Base-by-base conservation (phyloP, 805 yeast species). In the baker's yeast (Saccharomyces cerevisiae) region DNA sequence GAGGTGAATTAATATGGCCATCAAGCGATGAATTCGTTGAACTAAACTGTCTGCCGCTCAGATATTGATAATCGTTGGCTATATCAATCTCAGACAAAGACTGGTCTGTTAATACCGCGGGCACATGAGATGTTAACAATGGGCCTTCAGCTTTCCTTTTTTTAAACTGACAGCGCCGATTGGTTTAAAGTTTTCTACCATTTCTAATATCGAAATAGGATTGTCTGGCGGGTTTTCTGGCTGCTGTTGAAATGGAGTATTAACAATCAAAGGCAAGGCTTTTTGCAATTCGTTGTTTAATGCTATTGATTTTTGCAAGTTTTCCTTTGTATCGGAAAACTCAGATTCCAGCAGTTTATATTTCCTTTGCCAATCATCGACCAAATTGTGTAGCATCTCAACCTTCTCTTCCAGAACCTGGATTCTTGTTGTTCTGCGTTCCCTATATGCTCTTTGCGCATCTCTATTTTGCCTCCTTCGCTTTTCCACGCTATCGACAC, bases 401-500 rank as follows among this genome's bases (percentile, higher is more conserved):
- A 68, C 66, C 10, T 61, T 53, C 14, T 78, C 81, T 67, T 89
- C 96, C 51, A 92, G 74, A 66, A 87, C 96, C 55, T 82, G 82
- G 4, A 89, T 91, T 51, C 92, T 73, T 36, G 87, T 86, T 13
- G 97, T 94, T 61, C 96, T 74, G 60, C 96, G 77, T 68, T 89
- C 95, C 59, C 97, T 74, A 73, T 89, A 88, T 1, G 97, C 95
- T 56, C 96, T 67, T 74, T 91, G 96, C 27, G 97, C 96, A 21
- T 94, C 96, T 56, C 97, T 75, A 67, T 90, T 90, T 69, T 87
- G 97, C 96, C 70, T 91, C 89, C 53, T 96, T 73, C 70, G 89
- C 87, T 22, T 88, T 82, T 88, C 84, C 11, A 36, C 43, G 24
- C 22, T 36, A 36, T 36, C 43, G 22, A 36, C 43, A n/a, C 43